Percentiles rank a stretch among this genome's conserved stretches.
These are phyloP conservation scores for Pyrus bretschneideri DNA, from an alignment of 306 rosid species.

Conservation along the genomic window DNA sequence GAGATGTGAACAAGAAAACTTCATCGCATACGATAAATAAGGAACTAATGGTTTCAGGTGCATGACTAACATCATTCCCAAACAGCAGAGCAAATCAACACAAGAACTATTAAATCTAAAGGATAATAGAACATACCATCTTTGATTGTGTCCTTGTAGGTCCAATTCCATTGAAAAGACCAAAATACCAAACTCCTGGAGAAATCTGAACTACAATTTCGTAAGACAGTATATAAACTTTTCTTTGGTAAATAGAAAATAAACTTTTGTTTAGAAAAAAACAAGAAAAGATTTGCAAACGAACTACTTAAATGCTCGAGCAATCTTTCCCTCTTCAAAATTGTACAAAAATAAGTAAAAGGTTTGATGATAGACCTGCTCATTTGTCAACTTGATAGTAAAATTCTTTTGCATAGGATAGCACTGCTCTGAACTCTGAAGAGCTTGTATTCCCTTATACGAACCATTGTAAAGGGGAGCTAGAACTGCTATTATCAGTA, in stretches of 20 bases:
- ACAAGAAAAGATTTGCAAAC: background rate
- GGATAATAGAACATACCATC: conserved; percentile 49
- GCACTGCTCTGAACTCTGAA: conserved; percentile 66
- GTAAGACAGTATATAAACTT: background rate
- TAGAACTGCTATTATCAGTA: conserved; percentile 18
- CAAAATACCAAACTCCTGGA: conserved; percentile 92
- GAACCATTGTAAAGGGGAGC: conserved; percentile 24
- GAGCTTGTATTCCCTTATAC: conserved; percentile 51
- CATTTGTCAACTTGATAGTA: conserved; percentile 62
- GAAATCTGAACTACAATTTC: conserved; percentile 58
- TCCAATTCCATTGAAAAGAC: conserved; percentile 94
- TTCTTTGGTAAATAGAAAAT: background rate
- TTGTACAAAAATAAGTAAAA: background rate
- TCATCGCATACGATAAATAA: background rate
- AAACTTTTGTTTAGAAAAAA: background rate
- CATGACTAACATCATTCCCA: background rate
- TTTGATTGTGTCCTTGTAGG: conserved; percentile 77
- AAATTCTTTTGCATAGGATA: conserved; percentile 77
- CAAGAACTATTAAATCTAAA: background rate
- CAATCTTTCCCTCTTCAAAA: background rate
- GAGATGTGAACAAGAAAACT: background rate
- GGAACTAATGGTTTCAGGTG: background rate
- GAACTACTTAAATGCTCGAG: conserved; percentile 11
- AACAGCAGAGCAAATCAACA: background rate
- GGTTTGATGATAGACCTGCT: conserved; percentile 49